Evolutionary conservation across 179 eudicot genomes (phyloP), one percentile per base, ranked within the genome.

Genomic region (Vitellaria paradoxa): DNA sequence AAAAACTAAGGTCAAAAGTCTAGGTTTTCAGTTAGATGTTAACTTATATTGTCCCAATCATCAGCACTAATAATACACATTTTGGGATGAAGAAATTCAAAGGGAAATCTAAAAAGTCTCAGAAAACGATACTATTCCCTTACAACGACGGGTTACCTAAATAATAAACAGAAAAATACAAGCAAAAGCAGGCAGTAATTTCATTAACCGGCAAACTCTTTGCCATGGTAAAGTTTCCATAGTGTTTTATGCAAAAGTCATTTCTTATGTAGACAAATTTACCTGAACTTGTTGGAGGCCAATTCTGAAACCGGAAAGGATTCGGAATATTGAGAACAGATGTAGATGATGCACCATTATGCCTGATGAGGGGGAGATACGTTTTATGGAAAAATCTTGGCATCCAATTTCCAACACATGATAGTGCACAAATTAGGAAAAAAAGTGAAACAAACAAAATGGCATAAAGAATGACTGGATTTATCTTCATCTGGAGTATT

Each of bases 281-380:
- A 94, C 99, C 98, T 80, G 93, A 75, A 83, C 56, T 89, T 17
- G 87, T 76, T 78, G 94, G 88, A 82, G 93, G 91, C 98, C 99
- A 96, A 9, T 88, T 85, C 79, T 77, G 89, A 76, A 93, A 85
- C 67, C 86, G 83, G 74, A 91, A 92, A 81, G 93, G 92, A 61
- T 92, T 81, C 17, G 96, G 81, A 49, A 88, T 84, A 79, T 84
- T 90, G 76, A 87, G 86, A 72, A 88, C 90, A 40, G 89, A 82
- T 9, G 91, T 59, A 14, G 91, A 75, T 55, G 94, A 79, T 7
- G 82, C 85, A 86, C 84, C 89, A 77, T 84, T 89, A 68, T 87
- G 96, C 87, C 89, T 83, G 83, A 87, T 88, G 74, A 94, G 84
- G 37, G 98, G 93, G 68, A 94, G 86, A 78, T 86, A 81, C 24